Conservation (phyloP, 805 yeast genomes). For the Kuraishia cidri region DNA sequence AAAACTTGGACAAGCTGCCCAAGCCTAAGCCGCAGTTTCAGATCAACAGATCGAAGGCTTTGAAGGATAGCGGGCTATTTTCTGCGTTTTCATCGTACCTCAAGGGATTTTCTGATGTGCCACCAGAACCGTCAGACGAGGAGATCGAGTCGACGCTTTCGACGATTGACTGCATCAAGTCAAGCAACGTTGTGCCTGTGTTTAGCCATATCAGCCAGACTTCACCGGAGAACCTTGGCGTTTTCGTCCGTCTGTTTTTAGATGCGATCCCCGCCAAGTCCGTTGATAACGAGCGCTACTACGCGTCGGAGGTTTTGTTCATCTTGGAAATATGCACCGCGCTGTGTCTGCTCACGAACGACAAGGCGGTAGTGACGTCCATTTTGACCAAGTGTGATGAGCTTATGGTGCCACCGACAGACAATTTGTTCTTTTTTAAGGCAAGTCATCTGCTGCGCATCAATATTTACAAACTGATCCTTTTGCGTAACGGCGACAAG, state of each 20-base stretch:
- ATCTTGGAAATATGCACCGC: slow-evolving; percentile 21
- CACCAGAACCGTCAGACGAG: slow-evolving; percentile 87
- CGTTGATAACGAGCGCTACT: slow-evolving; percentile 16
- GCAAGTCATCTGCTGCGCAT: slow-evolving; percentile 29
- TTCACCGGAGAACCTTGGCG: slow-evolving; percentile 23
- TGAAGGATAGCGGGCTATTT: slow-evolving; percentile 70
- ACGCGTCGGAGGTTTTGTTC: slow-evolving; percentile 18
- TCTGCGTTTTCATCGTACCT: slow-evolving; percentile 89
- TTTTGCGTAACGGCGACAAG: slow-evolving; percentile 26
- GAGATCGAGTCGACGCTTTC: slow-evolving; percentile 82
- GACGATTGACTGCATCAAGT: slow-evolving; percentile 73
- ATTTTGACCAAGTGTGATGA: slow-evolving; percentile 13
- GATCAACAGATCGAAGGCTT: slow-evolving; percentile 52
- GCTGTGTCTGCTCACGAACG: slow-evolving; percentile 17
- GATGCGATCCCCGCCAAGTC: slow-evolving; percentile 7
- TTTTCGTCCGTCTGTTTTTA: slow-evolving; percentile 22
- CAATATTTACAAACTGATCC: slow-evolving; percentile 39
- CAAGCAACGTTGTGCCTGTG: slow-evolving; percentile 52
- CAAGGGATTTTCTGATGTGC: slow-evolving; percentile 79
- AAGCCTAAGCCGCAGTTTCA: slow-evolving; percentile 60
- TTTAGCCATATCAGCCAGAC: slow-evolving; percentile 39
- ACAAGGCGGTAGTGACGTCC: slow-evolving; percentile 5
- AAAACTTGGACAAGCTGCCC: slow-evolving; percentile 44
- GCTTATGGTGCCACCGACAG: slow-evolving; percentile 4
- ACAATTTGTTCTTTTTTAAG: slow-evolving; percentile 6